Evolutionary conservation across 2,329 filamentous ascomycete genomes (phyloP).

Genomic region (Aspergillus carbonarius): DNA sequence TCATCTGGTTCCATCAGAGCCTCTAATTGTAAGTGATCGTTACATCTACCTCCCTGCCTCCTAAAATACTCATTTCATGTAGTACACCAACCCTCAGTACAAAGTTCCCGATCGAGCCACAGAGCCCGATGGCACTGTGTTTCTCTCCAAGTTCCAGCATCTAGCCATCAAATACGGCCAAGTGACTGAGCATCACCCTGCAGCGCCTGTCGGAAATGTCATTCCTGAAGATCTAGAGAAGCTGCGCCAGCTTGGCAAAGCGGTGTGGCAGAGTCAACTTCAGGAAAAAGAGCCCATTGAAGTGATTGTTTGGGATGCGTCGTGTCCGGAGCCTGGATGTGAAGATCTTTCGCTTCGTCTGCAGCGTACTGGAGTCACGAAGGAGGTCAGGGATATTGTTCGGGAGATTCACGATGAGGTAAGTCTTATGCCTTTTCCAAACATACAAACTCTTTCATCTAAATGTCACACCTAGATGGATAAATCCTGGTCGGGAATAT

Average conservation of each 20-base stretch:
- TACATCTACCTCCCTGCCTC: neutral
- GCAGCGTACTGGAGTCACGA: conserved; percentile 8
- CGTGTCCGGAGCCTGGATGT: conserved; percentile 4
- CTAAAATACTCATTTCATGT: neutral
- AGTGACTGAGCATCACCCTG: conserved; percentile 14
- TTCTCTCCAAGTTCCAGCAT: conserved; percentile 15
- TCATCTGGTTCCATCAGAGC: conserved; percentile 15
- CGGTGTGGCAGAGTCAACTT: conserved; percentile 4
- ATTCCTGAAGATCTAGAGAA: conserved; percentile 12
- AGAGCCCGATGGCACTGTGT: conserved; percentile 14
- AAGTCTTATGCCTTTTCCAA: no score
- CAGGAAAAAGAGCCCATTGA: conserved; percentile 11
- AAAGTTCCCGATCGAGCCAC: conserved; percentile 9
- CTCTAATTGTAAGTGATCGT: conserved; percentile 7
- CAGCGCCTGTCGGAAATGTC: conserved; percentile 13
- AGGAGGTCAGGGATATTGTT: conserved; percentile 2
- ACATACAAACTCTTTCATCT: no score
- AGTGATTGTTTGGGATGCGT: conserved; percentile 15
- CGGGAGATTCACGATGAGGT: conserved; percentile 7
- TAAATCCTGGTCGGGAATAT: conserved; percentile 6
- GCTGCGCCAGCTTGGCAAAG: conserved; percentile 2
- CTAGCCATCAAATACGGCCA: conserved; percentile 16
- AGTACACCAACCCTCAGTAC: conserved; percentile 11
- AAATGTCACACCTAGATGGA: no score
- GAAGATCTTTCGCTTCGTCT: conserved; percentile 4